These are phyloP conservation scores for Pichia sp. DNA, from an alignment of 1,139 yeast species.

Conservation along the genomic window DNA sequence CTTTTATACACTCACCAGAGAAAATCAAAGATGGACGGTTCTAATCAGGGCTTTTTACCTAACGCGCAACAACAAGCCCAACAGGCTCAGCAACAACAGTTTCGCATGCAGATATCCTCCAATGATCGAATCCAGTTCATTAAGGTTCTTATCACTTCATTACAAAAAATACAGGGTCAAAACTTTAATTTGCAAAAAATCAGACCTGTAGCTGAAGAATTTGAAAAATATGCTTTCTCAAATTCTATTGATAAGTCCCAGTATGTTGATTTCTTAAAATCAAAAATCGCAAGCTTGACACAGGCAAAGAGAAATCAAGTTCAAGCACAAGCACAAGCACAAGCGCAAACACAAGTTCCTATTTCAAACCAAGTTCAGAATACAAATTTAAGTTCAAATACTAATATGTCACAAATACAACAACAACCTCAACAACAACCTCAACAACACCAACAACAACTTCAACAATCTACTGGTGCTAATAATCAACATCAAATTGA, in stretches of 20 bases:
- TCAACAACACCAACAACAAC: conserved; percentile 13
- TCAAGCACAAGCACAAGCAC: not conserved
- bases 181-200: conserved; percentile 25
- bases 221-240: conserved; percentile 28
- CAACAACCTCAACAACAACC: conserved; percentile 13
- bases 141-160: conserved; percentile 26
- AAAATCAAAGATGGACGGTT: too few relatives aligned
- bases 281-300: conserved; percentile 27
- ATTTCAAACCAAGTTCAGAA: conserved; percentile 14
- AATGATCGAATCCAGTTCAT: conserved; percentile 29
- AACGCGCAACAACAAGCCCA: conserved; percentile 12
- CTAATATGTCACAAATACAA: not conserved
- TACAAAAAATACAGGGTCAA: conserved; percentile 30
- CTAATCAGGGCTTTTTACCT: conserved; percentile 12
- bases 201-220: conserved; percentile 30
- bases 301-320: conserved; percentile 21
- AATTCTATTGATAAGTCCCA: conserved; percentile 28
- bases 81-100: conserved; percentile 13
- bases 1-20: too few relatives aligned
- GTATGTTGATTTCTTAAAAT: conserved; percentile 27
- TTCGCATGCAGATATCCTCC: conserved; percentile 19
- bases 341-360: conserved; percentile 10
- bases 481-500: too few relatives aligned
- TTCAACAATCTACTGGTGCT: conserved; percentile 11
- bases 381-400: not conserved